Conservation (phyloP, 148 eudicot species). For the Suaeda aralocaspica region DNA sequence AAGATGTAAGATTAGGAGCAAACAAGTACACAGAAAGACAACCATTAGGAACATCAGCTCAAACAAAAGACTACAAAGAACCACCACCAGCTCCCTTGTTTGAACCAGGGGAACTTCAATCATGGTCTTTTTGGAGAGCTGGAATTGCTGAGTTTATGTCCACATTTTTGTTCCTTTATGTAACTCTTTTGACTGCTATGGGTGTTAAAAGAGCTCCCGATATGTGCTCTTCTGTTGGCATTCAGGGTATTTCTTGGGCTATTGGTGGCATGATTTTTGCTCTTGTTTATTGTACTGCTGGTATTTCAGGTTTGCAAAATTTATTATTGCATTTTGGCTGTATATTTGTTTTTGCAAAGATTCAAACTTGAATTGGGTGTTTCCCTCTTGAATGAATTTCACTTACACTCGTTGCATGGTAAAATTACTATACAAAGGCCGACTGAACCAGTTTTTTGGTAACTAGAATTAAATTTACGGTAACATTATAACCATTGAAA, state of each 20-base stretch:
- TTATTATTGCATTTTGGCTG: no score
- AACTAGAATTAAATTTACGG: no score
- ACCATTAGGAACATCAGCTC: constrained; percentile 72
- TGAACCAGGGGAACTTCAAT: constrained; percentile 69
- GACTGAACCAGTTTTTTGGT: no score
- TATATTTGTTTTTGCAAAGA: no score
- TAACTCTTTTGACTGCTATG: constrained; percentile 74
- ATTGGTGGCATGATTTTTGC: constrained; percentile 97
- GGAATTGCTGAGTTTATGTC: constrained; percentile 89
- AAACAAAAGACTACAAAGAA: constrained; percentile 71
- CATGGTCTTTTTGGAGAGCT: constrained; percentile 89
- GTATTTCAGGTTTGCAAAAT: constrained; percentile 64
- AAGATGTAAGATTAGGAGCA: constrained; percentile 75
- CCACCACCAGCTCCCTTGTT: constrained; percentile 79
- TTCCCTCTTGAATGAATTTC: no score
- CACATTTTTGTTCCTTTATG: constrained; percentile 73
- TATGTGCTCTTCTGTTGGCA: constrained; percentile 76
- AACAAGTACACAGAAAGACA: constrained; percentile 72
- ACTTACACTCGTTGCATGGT: no score
- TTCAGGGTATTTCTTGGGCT: constrained; percentile 94
- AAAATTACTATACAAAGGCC: no score
- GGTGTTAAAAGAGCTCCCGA: constrained; percentile 45
- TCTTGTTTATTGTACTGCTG: constrained; percentile 91
- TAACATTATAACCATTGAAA: no score
- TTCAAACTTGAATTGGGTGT: no score